Percentiles rank a stretch among this genome's conserved stretches.
Evolutionary conservation across 805 yeast genomes (phyloP).

Genomic region (Cyberlindnera xylosilytica): DNA sequence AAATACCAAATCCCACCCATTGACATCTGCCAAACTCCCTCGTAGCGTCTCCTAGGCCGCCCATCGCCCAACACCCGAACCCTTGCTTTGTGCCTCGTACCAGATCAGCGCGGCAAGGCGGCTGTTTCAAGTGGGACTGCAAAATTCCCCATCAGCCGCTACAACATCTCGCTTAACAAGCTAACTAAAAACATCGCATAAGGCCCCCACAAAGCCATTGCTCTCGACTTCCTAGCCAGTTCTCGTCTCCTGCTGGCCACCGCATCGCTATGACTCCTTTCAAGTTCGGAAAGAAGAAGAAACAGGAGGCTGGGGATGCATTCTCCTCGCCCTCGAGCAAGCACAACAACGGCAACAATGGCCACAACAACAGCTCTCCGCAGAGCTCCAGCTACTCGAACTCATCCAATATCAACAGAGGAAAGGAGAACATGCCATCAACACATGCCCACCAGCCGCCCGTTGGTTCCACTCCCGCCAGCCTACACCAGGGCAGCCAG

Average conservation of each 20-base stretch:
- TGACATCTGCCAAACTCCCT: too few species aligned
- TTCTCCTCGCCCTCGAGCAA: constrained; percentile 19
- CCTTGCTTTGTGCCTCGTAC: not conserved
- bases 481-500: constrained; percentile 9
- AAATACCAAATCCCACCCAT: too few species aligned
- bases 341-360: constrained; percentile 3
- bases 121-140: constrained; percentile 1
- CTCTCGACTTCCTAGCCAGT: not conserved
- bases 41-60: too few species aligned
- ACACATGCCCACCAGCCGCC: not conserved
- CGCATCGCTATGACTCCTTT: constrained; percentile 41
- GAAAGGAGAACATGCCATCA: not conserved
- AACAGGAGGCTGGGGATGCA: constrained; percentile 27
- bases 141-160: not conserved
- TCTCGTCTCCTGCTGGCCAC: too few species aligned
- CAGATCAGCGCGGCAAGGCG: not conserved
- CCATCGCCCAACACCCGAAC: too few species aligned
- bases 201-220: not conserved
- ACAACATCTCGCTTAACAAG: not conserved
- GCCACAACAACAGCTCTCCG: constrained; percentile 21
- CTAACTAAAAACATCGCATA: not conserved
- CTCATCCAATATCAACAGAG: constrained; percentile 11
- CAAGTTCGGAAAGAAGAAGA: constrained; percentile 51
- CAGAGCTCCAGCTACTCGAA: constrained; percentile 24
- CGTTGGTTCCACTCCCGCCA: not conserved